These are phyloP conservation scores for Neoascochyta sp. DNA, from an alignment of 2,329 filamentous ascomycete species.

Conservation along the genomic window DNA sequence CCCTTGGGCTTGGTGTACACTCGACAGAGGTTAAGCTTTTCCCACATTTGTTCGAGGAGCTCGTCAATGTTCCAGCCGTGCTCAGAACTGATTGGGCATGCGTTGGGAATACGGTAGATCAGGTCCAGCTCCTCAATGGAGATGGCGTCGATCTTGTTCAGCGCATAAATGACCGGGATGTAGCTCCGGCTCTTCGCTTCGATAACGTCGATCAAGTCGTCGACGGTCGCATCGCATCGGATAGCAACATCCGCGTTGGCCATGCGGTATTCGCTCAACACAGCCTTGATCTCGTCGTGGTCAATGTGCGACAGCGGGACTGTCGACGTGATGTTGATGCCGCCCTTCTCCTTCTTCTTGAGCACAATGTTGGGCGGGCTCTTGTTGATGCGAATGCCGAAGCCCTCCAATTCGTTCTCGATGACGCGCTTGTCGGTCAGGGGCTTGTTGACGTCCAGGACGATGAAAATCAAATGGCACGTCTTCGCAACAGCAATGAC, in stretches of 20 bases:
- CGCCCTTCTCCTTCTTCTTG: slow-evolving; percentile 99
- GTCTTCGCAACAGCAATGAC: slow-evolving; percentile 99
- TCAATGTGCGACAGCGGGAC: slow-evolving; percentile 89
- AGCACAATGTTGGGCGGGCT: slow-evolving; percentile 96
- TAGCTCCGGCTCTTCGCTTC: slow-evolving; percentile 94
- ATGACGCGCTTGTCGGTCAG: slow-evolving; percentile 95
- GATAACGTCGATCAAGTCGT: slow-evolving; percentile 92
- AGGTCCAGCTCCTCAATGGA: slow-evolving; percentile 96
- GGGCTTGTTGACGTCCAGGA: slow-evolving; percentile 97
- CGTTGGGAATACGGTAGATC: slow-evolving; percentile 93
- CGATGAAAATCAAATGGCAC: slow-evolving; percentile 97
- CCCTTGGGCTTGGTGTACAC: slow-evolving; percentile 99
- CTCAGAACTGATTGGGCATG: slow-evolving; percentile 95
- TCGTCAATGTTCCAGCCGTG: slow-evolving; percentile 96
- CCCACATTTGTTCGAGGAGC: slow-evolving; percentile 97
- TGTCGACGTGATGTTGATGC: slow-evolving; percentile 92
- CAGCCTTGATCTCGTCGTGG: slow-evolving; percentile 93
- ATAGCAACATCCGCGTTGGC: slow-evolving; percentile 96
- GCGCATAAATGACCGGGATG: slow-evolving; percentile 96
- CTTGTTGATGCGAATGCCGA: slow-evolving; percentile 98
- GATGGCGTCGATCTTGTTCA: slow-evolving; percentile 99
- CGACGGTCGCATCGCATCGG: slow-evolving; percentile 93
- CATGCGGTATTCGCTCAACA: slow-evolving; percentile 96
- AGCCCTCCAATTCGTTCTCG: slow-evolving; percentile 91
- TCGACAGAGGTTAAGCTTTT: slow-evolving; percentile 83